These are phyloP conservation scores for Trypanosoma scelopori DNA, from an alignment of 208 protist species.

Conservation along the genomic window DNA sequence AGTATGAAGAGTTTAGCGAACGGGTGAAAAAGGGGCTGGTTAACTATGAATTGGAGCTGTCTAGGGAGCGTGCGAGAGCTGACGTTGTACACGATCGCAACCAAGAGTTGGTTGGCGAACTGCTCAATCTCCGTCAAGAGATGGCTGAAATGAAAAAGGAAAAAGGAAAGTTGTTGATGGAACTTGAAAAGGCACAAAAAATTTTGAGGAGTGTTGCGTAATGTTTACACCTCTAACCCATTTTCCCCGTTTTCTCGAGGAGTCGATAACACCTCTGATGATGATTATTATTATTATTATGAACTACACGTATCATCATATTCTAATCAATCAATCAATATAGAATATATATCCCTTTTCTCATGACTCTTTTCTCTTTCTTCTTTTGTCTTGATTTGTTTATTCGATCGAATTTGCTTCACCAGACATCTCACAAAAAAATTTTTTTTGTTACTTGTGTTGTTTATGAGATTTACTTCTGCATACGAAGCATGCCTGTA, in stretches of 20 bases:
- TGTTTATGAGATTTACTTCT: too few relatives aligned
- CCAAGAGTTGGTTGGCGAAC: conserved; percentile 69
- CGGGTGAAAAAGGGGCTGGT: conserved; percentile 47
- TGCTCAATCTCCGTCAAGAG: conserved; percentile 51
- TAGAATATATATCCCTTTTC: too few relatives aligned
- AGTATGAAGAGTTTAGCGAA: conserved; percentile 37
- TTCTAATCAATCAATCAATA: not conserved
- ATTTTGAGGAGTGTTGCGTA: conserved; percentile 31
- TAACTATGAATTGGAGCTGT: conserved; percentile 82
- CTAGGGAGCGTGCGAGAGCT: conserved; percentile 52
- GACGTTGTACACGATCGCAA: conserved; percentile 65
- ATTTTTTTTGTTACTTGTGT: not conserved
- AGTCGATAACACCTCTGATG: too few relatives aligned
- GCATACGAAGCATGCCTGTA: not conserved
- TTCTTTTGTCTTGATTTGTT: not conserved
- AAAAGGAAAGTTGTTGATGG: conserved; percentile 40
- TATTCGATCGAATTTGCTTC: not conserved
- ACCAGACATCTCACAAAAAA: not conserved
- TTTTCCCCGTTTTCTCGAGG: conserved; percentile 1
- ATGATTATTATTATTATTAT: too few relatives aligned
- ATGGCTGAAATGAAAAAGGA: conserved; percentile 48
- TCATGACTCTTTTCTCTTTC: not conserved
- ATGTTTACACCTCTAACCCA: conserved; percentile 3
- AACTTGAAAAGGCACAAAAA: conserved; percentile 63
- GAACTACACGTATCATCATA: conserved; percentile 1